Evolutionary conservation across 2,329 filamentous ascomycete species (phyloP), one percentile per base, ranked within the genome.

Genomic region (Phoma sp.): DNA sequence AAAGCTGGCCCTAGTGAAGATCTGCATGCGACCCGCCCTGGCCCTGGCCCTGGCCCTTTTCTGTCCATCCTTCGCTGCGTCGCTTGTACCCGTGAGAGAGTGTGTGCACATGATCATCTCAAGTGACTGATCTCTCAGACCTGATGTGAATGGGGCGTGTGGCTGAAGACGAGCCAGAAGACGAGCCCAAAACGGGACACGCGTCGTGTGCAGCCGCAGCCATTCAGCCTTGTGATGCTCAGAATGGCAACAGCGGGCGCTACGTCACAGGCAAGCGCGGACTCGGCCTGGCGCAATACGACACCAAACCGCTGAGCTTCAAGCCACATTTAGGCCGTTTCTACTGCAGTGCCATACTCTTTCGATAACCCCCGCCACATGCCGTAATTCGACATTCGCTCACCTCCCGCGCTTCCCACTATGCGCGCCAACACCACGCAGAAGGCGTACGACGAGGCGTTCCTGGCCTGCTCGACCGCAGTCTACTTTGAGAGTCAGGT

Each of bases 381-480:
- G 45, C 13, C 51, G 45, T 48, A 55, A 43, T 55, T 43, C 25
- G 41, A 36, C 46, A 43, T 32, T 41, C 46, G 54, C 51, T 29
- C 56, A 19, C 24, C 31, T 38, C 40, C 44, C 35, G 56, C 52
- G 46, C 55, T 49, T 35, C 55, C 41, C 36, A 60, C 54, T 32
- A 84, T 83, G 78, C 81, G 82, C 71, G 80, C 80, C 74, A 87
- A 86, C 72, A 87, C 87, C 60, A 86, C 97, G 76, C 94, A 98
- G 80, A 97, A 96, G 84, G 96, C 92, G 51, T 98, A 98, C 79
- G 94, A 98, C 80, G 92, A 98, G 76, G 93, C 90, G 76, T 97
- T 96, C 78, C 80, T 97, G 67, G 92, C 89, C 72, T 97, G 93
- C 78, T 97, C 93, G 13, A 98, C 93, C 1, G 94, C 94, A 35